These are phyloP conservation scores for Uronychia setigera DNA, from an alignment of 73 alveolate genomes.

Conservation along the genomic window DNA sequence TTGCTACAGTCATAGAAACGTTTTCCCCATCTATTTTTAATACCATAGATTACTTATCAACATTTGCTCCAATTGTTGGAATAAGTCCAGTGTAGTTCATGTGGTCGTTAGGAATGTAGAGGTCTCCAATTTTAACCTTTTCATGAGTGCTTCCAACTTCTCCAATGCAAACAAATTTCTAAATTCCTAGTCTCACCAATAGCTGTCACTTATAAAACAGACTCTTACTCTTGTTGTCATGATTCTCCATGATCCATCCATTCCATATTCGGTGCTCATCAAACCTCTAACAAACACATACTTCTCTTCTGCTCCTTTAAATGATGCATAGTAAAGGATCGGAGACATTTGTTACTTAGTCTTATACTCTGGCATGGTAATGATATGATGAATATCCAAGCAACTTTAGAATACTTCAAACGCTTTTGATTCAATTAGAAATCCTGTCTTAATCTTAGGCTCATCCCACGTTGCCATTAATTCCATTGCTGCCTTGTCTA, in stretches of 20 bases:
- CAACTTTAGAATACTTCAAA: not conserved
- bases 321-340: not conserved
- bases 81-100: conserved; percentile 2
- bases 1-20: conserved; percentile 19
- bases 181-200: conserved; percentile 9
- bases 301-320: not conserved
- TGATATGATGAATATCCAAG: not conserved
- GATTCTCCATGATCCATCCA: conserved; percentile 7
- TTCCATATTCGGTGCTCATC: not conserved
- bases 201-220: not conserved
- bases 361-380: conserved; percentile 1
- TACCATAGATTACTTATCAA: not conserved
- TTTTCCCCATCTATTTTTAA: conserved; percentile 10
- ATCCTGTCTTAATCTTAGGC: not conserved
- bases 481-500: not conserved
- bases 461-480: not conserved
- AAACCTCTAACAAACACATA: conserved; percentile 13
- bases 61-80: conserved; percentile 14
- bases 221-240: conserved; percentile 13
- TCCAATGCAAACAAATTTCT: conserved; percentile 2
- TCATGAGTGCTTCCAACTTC: not conserved
- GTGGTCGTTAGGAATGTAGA: conserved; percentile 18
- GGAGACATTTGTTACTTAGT: conserved; percentile 6
- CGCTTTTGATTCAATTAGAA: not conserved
- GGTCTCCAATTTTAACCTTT: conserved; percentile 8